Evolutionary conservation across 2,329 filamentous ascomycete genomes (phyloP), one percentile per base, ranked within the genome.

Genomic region (Incumbomyces lentus): DNA sequence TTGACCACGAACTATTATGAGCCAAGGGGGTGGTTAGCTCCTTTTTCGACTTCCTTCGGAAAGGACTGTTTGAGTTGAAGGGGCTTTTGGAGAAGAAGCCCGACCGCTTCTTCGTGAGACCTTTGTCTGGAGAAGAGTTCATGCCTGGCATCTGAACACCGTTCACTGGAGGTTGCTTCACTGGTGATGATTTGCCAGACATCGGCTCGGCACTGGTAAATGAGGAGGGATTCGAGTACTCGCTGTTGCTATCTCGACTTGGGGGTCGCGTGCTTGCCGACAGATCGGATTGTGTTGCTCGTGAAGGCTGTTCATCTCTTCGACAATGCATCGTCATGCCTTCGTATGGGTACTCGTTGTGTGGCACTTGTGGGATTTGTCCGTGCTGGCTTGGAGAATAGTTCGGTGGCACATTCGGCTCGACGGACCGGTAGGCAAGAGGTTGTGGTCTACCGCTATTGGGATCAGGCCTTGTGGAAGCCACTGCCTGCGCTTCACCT

Each of bases 261-360:
- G 83, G 83, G 39, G 88, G 86, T 38, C 88, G 77, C 41, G 77
- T 80, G 18, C 81, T 77, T 51, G 79, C 82, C 37, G 76, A 79
- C n/a, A 56, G 29, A 17, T 75, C 74, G 19, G 82, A 82, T 32
- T 45, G 42, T 65, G 74, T 88, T 65, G 68, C 78, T 67, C 82
- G 80, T n/a, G 79, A 82, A 41, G 75, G 75, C 1, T 46, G 44
- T 33, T 82, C 76, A 3, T 81, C 84, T 33, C 85, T 81, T 49
- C 88, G 81, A 65, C 90, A 96, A 52, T 95, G 83, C 78, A 96
- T 94, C 0, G 90, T 95, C 88, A 96, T 96, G 3, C 89, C 90
- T 61, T 96, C 90, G 64, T 84, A 79, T 0, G 90, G 89, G 62
- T 95, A 95, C 8, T 92, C 87, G 57, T 96, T 93, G 58, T 95